Percentiles rank a stretch among this genome's conserved stretches.
phyloP scores from a whole-genome alignment of 2,329 filamentous ascomycete genomes.

The Fusarium beomiforme region DNA sequence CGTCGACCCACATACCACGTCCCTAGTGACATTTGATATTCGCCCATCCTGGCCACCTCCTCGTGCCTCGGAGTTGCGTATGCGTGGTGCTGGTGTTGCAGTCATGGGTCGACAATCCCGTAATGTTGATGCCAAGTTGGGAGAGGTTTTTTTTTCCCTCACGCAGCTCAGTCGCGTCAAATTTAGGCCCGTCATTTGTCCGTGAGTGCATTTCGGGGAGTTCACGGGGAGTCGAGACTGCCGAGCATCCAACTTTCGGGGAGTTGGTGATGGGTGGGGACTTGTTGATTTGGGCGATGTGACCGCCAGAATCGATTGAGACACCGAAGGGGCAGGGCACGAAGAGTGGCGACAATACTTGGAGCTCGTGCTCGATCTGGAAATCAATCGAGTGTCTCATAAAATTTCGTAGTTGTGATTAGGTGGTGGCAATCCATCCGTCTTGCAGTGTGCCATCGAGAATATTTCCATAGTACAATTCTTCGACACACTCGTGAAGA shows the following conservation, averaged over 20 bases:
- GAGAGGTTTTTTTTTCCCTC: slow-evolving; percentile 1
- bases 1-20: slow-evolving; percentile 25
- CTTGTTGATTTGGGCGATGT: neutral
- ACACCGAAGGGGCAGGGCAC: neutral
- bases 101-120: neutral
- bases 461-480: neutral
- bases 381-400: neutral
- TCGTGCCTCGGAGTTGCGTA: neutral
- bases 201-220: slow-evolving; percentile 25
- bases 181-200: slow-evolving; percentile 14
- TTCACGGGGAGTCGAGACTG: slow-evolving; percentile 15
- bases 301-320: neutral
- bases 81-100: neutral
- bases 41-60: neutral
- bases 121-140: slow-evolving; percentile 16
- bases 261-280: slow-evolving; percentile 19
- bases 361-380: neutral
- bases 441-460: neutral
- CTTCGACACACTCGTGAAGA: neutral
- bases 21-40: slow-evolving; percentile 1
- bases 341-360: neutral
- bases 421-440: neutral
- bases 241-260: slow-evolving; percentile 1
- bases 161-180: slow-evolving; percentile 2
- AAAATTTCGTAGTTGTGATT: neutral